Base-by-base conservation (phyloP, 345 rosid genomes). In the Iberis pinnata region DNA sequence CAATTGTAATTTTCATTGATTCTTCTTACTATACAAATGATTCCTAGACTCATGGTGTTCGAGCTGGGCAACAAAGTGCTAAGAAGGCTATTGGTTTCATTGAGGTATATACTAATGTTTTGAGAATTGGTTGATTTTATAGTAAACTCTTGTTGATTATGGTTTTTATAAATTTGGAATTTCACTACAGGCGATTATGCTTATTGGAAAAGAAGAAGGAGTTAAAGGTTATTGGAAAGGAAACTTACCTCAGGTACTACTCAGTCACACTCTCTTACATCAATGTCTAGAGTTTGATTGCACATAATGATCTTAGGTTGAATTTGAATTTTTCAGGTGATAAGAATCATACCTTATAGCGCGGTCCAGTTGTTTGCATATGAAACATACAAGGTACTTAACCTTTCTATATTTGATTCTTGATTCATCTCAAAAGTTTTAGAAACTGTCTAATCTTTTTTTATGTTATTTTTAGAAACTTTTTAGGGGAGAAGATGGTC, bases 151-250 rank as follows among this genome's bases (percentile, higher is more conserved):
- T 45, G 38, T 45, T 42, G 49, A 33, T 46, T 44, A n/a, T n/a
- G n/a, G n/a, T 45, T 39, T 26, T 26, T 4, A 8, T 4, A 26
- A 26, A 35, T 32, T 43, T 49, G 43, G 33, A 43, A 38, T 54
- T 2, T 33, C 32, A 59, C 15, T 70, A 60, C 65, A 92, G 98
- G 98, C 98, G 7, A 76, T 83, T 36, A 37, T 72, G 25, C 52
- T 83, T 66, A 81, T 88, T 43, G 93, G 86, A 53, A 85, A 80
- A 71, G 89, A 92, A 59, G 96, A 83, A 74, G 98, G 98, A 39
- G 44, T 92, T 16, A 92, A 81, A 76, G 98, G 98, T 18, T 92
- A 84, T 45, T 85, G 98, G 98, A 92, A 92, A 79, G 98, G 96
- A 62, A 92, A 92, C 70, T 71, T 92, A 35, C 98, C 98, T 33